Base-by-base conservation (phyloP, 805 yeast genomes). In the Sugiyamaella smithiae region DNA sequence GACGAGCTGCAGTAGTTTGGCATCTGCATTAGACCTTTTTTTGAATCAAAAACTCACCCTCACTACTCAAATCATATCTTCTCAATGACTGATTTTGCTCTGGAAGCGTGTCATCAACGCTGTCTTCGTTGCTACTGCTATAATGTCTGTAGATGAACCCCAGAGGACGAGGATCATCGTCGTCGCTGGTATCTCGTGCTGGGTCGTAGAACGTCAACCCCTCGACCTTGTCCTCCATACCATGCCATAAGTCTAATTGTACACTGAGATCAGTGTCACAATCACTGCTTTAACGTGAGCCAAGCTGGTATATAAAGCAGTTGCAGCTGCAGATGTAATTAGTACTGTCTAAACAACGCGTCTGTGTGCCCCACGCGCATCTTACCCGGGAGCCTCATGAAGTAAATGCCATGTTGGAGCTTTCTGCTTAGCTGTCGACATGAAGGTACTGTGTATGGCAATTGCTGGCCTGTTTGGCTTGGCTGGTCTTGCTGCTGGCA, bases 1-100 rank as follows among this genome's bases (percentile, higher is more conserved):
- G 16, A 56, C 51, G 14, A 54, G 45, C 33, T 24, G 38, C 11
- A 57, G 45, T 25, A 57, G 48, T 32, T 50, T 51, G 19, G 49
- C 28, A 43, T 54, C 59, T 4, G 38, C 19, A 19, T 37, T 16
- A 56, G 42, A 16, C n/a, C 19, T 32, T 25, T 16, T n/a, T 20
- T 9, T 19, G 26, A 16, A 32, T 7, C 26, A 3, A 3, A 14
- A 26, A 17, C 40, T 25, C 26, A 14, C 31, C 33, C 12, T 29
- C 28, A 17, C 14, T 38, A 11, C 26, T 40, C 9, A 17, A 12
- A 25, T 48, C 16, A n/a, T 20, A 37, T 37, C 23, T 29, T 40
- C 31, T 43, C 22, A 40, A 17, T 22, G 24, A 41, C 31, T 24
- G 36, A 26, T 35, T 42, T 17, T 9, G 24, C 12, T 35, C 43